Evolutionary conservation across 352 stramenopile species (phyloP), one percentile per base, ranked within the genome.

Genomic region (Phytophthora sansomeana): DNA sequence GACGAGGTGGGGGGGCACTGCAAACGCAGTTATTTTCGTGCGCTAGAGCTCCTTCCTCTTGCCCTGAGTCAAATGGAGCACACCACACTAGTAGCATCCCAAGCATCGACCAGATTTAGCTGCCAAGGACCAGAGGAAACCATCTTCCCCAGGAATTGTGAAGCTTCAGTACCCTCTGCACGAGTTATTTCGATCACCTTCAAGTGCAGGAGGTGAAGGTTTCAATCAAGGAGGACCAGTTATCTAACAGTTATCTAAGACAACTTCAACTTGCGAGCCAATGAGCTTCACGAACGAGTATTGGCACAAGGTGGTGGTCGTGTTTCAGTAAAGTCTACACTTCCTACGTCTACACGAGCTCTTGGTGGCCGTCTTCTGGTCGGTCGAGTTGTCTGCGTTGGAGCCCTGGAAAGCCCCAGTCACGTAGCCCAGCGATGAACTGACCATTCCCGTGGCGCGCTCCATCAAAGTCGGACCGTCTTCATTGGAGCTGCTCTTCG

Each of bases 401-500:
- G 53, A 41, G 38, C 29, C 36, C 19, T 58, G 52, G 17, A 71
- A 42, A 4, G 48, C 47, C 6, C 63, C 66, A 16, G 48, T 48
- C 17, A 71, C 63, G 42, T 71, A 71, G 42, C 41, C 44, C 36
- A 71, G 0, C 10, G 53, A 60, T 21, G 43, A 75, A 5, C 47
- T 62, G 16, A 69, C 47, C 2, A 30, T 47, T 13, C 38, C 47
- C 5, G 53, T 69, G 4, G 62, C 61, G 17, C 61, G 61, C 11
- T 73, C 61, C 58, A 73, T 70, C 63, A 83, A 59, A 51, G 65
- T 72, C 4, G 69, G 63, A 6, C 35, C 63, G 4, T 69, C 49
- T 16, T 56, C 41, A 6, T 52, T 51, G 32, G 41, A 29, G 7
- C 52, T 36, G 7, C 52, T 63, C 30, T 74, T 73, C 19, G 7